These are phyloP conservation scores for Agaricus blazei DNA, from an alignment of 768 basidiomycete species.

Conservation along the genomic window DNA sequence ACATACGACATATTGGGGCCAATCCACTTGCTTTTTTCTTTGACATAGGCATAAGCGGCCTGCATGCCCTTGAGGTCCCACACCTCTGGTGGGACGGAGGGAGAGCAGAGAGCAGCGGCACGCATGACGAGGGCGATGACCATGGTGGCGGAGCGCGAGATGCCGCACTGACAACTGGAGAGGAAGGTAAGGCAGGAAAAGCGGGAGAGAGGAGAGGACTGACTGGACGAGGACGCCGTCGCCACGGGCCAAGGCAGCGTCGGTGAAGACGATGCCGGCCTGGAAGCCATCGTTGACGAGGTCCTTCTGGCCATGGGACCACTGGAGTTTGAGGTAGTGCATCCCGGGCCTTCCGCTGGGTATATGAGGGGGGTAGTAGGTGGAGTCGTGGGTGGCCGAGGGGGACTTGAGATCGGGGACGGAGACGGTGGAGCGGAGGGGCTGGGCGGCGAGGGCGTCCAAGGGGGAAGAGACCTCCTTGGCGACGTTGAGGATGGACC, in stretches of 20 bases:
- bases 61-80: conserved; percentile 86
- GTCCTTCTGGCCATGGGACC: conserved; percentile 94
- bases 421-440: conserved; percentile 59
- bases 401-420: conserved; percentile 51
- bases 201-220: conserved; percentile 26
- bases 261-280: conserved; percentile 76
- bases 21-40: conserved; percentile 81
- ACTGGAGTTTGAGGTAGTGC: conserved; percentile 85
- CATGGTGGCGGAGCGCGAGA: conserved; percentile 86
- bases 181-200: conserved; percentile 17
- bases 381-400: conserved; percentile 29
- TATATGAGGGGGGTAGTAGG: conserved; percentile 64
- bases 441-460: conserved; percentile 40
- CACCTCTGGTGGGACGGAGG: conserved; percentile 66
- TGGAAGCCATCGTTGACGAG: conserved; percentile 77
- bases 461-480: conserved; percentile 83
- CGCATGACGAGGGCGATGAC: conserved; percentile 92
- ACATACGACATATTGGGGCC: conserved; percentile 95
- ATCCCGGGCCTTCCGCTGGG: conserved; percentile 69
- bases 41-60: conserved; percentile 84
- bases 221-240: conserved; percentile 85
- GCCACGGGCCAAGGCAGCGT: conserved; percentile 66
- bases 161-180: conserved; percentile 85
- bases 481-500: conserved; percentile 84
- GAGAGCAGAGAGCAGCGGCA: conserved; percentile 67